Evolutionary conservation across 306 rosid species (phyloP), one percentile per base, ranked within the genome.

Genomic region (Vicia sativa): DNA sequence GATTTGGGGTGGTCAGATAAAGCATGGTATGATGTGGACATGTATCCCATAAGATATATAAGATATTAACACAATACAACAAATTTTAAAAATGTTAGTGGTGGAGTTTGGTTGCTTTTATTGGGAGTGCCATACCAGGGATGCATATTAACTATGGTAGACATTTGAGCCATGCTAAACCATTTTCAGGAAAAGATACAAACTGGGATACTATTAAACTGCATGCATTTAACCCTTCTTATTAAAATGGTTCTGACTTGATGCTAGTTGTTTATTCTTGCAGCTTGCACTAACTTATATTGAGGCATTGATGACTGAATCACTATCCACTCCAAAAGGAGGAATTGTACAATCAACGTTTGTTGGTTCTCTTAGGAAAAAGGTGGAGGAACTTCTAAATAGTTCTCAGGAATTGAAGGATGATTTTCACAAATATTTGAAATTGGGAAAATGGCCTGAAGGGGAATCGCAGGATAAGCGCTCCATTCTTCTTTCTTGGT

Each of bases 201-300:
- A 45, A 34, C 9, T 34, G 8, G 38, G 7, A 34, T 34, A 34
- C 38, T 34, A 34, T 7, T 34, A 34, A 34, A 7, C 2, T 34
- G 38, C 38, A 34, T 7, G 6, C 38, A 7, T 34, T 34, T 34
- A 2, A 34, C 46, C 44, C 29, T 35, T n/a, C n/a, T 65, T 12
- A 71, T 56, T 56, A 37, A 9, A 50, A 37, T 57, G 41, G 12
- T 2, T 61, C 16, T 65, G 72, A 62, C 50, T 73, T 66, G 9
- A 63, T 58, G 26, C 23, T 42, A 46, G 38, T 72, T 41, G 21
- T 73, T 35, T 74, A 55, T 77, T 62, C 77, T 80, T 74, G 81
- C 90, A 92, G 98, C 89, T 92, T 77, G 91, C 96, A 10, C 62
- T 92, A 57, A 87, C 86, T 14, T 92, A 92, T 68, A 79, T 81